phyloP scores from a whole-genome alignment of 139 green algal genomes.

The Haematococcus sp. region DNA sequence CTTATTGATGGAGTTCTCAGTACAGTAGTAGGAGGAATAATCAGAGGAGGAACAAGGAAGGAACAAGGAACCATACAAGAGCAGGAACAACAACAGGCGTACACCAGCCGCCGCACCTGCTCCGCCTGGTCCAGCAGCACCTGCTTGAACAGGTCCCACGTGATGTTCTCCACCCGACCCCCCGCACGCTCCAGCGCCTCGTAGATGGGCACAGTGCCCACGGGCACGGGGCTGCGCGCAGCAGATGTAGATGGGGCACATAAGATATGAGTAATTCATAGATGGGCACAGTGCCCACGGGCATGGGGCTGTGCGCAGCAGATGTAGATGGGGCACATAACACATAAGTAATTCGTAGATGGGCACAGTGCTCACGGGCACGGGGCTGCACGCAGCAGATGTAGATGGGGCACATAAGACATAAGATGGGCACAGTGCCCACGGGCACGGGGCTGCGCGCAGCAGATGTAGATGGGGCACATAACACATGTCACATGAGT shows the following conservation, averaged over 20 bases:
- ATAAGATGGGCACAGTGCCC: slow-evolving; percentile 76
- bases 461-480: neutral
- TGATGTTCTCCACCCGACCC: slow-evolving; percentile 86
- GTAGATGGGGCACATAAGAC: neutral
- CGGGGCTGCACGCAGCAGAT: slow-evolving; percentile 31
- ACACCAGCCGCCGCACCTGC: too few relatives aligned
- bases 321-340: neutral
- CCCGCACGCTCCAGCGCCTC: slow-evolving; percentile 86
- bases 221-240: slow-evolving; percentile 66
- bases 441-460: slow-evolving; percentile 73
- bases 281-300: slow-evolving; percentile 80
- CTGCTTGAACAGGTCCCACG: slow-evolving; percentile 94
- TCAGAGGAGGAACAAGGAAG: too few relatives aligned
- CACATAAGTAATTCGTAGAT: slow-evolving; percentile 74
- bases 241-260: neutral
- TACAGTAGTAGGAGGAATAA: too few relatives aligned
- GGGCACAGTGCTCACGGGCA: slow-evolving; percentile 83
- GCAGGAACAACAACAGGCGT: too few relatives aligned
- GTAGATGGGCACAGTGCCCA: slow-evolving; percentile 84
- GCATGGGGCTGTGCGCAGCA: slow-evolving; percentile 54
- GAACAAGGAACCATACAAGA: too few relatives aligned
- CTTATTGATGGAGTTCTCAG: too few relatives aligned
- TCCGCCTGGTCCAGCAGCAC: slow-evolving; percentile 94
- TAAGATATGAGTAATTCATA: slow-evolving; percentile 66
- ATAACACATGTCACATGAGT: slow-evolving; percentile 54